phyloP scores from a whole-genome alignment of 495 filamentous ascomycete species.

The Wilcoxina mikolae region DNA sequence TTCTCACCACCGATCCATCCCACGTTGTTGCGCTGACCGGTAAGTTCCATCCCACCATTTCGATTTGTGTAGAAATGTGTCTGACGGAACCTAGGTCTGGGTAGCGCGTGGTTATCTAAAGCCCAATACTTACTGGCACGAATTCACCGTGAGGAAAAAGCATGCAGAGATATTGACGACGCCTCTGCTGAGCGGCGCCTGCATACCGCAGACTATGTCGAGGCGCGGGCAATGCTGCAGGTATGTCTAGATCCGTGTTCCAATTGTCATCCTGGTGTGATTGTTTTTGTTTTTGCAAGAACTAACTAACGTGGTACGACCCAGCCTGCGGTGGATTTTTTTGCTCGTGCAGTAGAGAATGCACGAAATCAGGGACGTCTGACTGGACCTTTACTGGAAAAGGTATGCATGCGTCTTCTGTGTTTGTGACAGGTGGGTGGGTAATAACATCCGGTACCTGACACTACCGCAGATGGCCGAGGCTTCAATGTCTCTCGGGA shows the following conservation, averaged over 20 bases:
- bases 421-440: not conserved
- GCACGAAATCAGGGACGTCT: conserved; percentile 29
- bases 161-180: conserved; percentile 20
- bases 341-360: conserved; percentile 32
- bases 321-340: conserved; percentile 36
- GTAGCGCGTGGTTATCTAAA: conserved; percentile 37
- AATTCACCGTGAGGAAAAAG: conserved; percentile 35
- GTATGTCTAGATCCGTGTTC: not conserved
- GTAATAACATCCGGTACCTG: conserved; percentile 3
- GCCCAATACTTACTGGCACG: conserved; percentile 36
- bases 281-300: too few relatives aligned
- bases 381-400: conserved; percentile 33
- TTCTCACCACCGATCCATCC: conserved; percentile 32
- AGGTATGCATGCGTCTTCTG: conserved; percentile 28
- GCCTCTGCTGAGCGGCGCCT: conserved; percentile 31
- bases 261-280: too few relatives aligned
- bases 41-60: conserved; percentile 15
- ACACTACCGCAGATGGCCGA: conserved; percentile 34
- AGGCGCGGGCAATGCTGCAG: conserved; percentile 35
- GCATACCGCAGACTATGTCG: conserved; percentile 36
- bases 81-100: conserved; percentile 30
- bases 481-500: conserved; percentile 40
- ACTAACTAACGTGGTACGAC: not conserved
- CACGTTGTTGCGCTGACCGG: conserved; percentile 34
- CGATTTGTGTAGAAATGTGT: not conserved